Base-by-base conservation (phyloP, 306 rosid genomes). In the Lablab purpureus region DNA sequence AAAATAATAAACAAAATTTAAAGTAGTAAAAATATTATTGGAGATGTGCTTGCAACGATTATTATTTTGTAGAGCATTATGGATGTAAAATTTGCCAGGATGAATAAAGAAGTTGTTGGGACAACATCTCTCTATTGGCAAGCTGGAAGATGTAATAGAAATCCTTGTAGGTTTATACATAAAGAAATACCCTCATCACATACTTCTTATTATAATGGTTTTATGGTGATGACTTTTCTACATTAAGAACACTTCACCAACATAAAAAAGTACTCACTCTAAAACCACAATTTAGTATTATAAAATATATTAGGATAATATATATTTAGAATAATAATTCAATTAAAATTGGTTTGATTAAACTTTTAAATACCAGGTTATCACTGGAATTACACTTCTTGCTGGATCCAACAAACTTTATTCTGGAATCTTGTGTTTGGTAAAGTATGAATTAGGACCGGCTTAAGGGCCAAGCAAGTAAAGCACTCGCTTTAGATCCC, bases 351-450 rank as follows among this genome's bases (percentile, higher is more conserved):
- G 15, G 1, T 60, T 19, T 10, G 27, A 51, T 67, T 58, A 15
- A 28, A 67, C 28, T 9, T 67, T n/a, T 81, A 75, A 43, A 37
- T 7, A 46, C 25, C 77, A 88, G 88, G 77, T 59, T 19, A 27
- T 90, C 72, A 85, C 84, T 27, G 87, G 90, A 7, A 89, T 87
- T 43, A 78, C 84, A 2, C 85, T 78, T 55, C 90, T 87, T 5
- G 41, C 10, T 40, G 81, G 85, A 75, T 76, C 67, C 1, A 58
- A 81, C 78, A 84, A 85, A 74, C 84, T 91, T 8, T 89, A 82
- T 67, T 82, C 90, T 3, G 75, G 90, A n/a, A n/a, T n/a, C n/a
- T n/a, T n/a, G n/a, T n/a, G n/a, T n/a, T n/a, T n/a, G n/a, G n/a
- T n/a, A n/a, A n/a, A n/a, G n/a, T n/a, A n/a, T n/a, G n/a, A n/a